Conservation (phyloP, 345 rosid species). For the Chamaenerion angustifolium region DNA sequence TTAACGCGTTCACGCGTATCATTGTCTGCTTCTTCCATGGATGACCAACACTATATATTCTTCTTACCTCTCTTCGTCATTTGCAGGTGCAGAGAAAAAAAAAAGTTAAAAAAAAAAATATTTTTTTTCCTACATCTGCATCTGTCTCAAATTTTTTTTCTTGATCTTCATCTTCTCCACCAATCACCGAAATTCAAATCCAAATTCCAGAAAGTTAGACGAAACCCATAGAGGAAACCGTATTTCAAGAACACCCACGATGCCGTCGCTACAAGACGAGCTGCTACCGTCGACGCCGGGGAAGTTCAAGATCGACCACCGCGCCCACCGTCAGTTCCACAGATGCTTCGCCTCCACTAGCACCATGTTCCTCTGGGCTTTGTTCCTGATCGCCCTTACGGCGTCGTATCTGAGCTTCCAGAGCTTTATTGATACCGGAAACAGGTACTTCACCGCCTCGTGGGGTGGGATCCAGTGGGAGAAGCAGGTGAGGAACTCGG, state of each 20-base stretch:
- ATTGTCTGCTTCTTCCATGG: constrained; percentile 5
- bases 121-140: constrained; percentile 1
- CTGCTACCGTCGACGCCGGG: constrained; percentile 42
- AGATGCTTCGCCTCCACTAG: constrained; percentile 35
- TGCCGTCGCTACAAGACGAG: constrained; percentile 31
- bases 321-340: constrained; percentile 25
- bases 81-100: constrained; percentile 9
- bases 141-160: background rate
- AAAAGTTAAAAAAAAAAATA: background rate
- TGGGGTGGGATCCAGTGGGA: constrained; percentile 30
- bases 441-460: constrained; percentile 21
- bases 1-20: constrained; percentile 13
- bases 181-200: background rate
- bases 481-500: constrained; percentile 17
- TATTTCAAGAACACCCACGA: background rate
- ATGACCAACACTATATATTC: constrained; percentile 4
- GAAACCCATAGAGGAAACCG: no score
- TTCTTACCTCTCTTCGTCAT: background rate
- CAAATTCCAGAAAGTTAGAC: background rate
- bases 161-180: background rate
- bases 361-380: constrained; percentile 40
- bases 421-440: constrained; percentile 28
- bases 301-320: constrained; percentile 35
- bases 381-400: constrained; percentile 32
- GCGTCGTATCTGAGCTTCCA: constrained; percentile 36